Evolutionary conservation across 2,329 filamentous ascomycete genomes (phyloP), one percentile per base, ranked within the genome.

Genomic region (Shiraia sp.): DNA sequence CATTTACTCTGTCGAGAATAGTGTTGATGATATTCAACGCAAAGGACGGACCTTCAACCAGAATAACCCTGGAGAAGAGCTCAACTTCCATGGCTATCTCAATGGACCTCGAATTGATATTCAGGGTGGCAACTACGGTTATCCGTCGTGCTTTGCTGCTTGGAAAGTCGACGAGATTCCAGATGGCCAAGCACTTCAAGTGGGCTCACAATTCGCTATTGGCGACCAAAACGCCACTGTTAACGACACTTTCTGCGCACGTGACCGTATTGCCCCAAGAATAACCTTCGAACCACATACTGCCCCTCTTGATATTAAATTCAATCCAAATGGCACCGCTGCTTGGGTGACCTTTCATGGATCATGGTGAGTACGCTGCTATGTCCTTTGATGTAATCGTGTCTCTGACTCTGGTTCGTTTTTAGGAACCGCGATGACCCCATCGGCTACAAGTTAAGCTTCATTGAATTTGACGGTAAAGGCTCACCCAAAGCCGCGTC

Each of bases 301-400:
- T 61, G 86, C 87, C 0, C 87, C 87, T 1, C 72, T 90, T 1
- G 85, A 88, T 51, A 79, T 90, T 58, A 81, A 82, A 47, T 90
- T 90, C 71, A 75, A 79, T 49, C 57, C 72, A 28, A 80, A 79
- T 25, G 78, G 75, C 10, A 76, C 74, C 2, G 70, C 72, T 2
- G 85, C 84, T 1, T 90, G 80, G 69, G 71, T 90, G 13, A 75
- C 81, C 0, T 88, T 90, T 68, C 86, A 88, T 64, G 86, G 87
- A 10, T 85, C 80, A 65, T 89, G 86, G 83, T 72, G 64, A 39
- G 47, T 39, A n/a, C 12, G 30, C 22, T 10, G 6, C n/a, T 7
- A n/a, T 9, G 23, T 12, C 13, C 8, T 8, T 6, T 24, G 9
- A 32, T 12, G 23, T 25, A 10, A 27, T n/a, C 10, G 1, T 23